Conservation (phyloP, 2,329 filamentous ascomycete species). For the Claviceps sp. region DNA sequence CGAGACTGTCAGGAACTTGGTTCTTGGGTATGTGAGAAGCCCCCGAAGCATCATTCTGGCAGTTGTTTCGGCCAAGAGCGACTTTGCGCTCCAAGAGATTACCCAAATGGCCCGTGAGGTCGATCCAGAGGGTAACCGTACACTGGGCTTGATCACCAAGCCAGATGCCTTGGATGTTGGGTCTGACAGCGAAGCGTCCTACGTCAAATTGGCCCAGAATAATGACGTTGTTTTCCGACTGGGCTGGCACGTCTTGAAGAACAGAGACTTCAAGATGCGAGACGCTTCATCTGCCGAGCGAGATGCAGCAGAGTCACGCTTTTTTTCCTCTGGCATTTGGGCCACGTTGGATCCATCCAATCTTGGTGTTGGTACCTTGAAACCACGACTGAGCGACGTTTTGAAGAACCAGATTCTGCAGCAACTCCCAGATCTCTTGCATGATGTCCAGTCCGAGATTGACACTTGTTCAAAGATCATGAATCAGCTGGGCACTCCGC, state of each 20-base stretch:
- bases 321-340: constrained; percentile 32
- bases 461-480: constrained; percentile 16
- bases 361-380: constrained; percentile 35
- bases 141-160: constrained; percentile 44
- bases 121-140: constrained; percentile 22
- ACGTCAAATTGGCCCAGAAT: constrained; percentile 30
- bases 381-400: constrained; percentile 35
- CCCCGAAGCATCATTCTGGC: constrained; percentile 46
- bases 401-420: constrained; percentile 32
- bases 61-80: constrained; percentile 40
- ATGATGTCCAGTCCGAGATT: too few relatives aligned
- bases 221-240: constrained; percentile 32
- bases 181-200: constrained; percentile 27
- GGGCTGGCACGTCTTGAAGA: constrained; percentile 40
- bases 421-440: constrained; percentile 34
- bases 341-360: constrained; percentile 16
- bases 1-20: constrained; percentile 18
- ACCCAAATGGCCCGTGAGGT: constrained; percentile 3
- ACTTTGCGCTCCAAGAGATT: constrained; percentile 43
- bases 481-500: constrained; percentile 32
- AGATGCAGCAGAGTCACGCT: constrained; percentile 25
- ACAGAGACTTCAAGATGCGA: constrained; percentile 22
- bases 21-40: constrained; percentile 41
- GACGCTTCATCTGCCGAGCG: constrained; percentile 19
- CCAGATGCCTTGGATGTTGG: constrained; percentile 25